These are phyloP conservation scores for barley (Hordeum vulgare) DNA, from an alignment of 176 grass and related monocot genomes.

Conservation along the genomic window MorexV3_pseudomolecules_assembly NC_058518.1:281596377-281596876, in stretches of 20 bases:
- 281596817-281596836: conserved; percentile 25
- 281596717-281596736: neutral
- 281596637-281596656: neutral
- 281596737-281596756: neutral
- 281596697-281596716: neutral
- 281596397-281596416: neutral
- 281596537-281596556: neutral
- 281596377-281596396: neutral
- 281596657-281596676: neutral
- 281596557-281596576: neutral
- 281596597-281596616: neutral
- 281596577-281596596: neutral
- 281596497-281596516: neutral
- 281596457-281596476: neutral
- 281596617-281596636: neutral
- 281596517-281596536: neutral
- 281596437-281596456: neutral
- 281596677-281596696: neutral
- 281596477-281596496: neutral
- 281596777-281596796: conserved; percentile 17
- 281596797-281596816: conserved; percentile 14
- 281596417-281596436: neutral
- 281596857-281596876: neutral
- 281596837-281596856: neutral
- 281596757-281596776: neutral